Base-by-base conservation (phyloP, 495 filamentous ascomycete genomes). In the Pyrenula massariospora region DNA sequence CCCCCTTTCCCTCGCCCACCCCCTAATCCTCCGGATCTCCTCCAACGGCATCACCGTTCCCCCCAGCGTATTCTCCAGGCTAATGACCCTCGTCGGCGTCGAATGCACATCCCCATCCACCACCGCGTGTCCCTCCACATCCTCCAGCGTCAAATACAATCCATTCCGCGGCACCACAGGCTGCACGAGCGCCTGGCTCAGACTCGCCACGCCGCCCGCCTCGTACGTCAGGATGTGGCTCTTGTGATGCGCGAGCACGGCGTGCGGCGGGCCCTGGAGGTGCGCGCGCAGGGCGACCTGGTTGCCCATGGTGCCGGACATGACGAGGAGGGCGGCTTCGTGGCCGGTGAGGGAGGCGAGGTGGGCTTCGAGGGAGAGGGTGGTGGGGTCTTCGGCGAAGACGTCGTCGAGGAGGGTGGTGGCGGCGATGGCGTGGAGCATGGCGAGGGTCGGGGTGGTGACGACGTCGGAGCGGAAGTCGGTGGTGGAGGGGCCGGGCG, bases 291-390 rank as follows among this genome's bases (percentile, higher is more conserved):
- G 67, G 3, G 72, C 66, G 2, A 81, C 64, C 59, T 80, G 77
- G 62, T 81, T 81, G 1, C 74, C 92, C 89, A 95, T 94, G 19
- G 92, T 96, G 2, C 92, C 92, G 0, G 86, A 91, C 52, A 93
- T 73, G 22, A 95, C 89, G 49, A 96, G 81, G 0, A 91, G 74
- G 0, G 79, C 84, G 25, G 82, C 83, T 56, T 87, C 81, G 64
- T 93, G 88, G 59, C 78, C 78, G 1, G 88, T 83, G 2, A 91
- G 75, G 24, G 73, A 66, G 24, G 88, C 86, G 21, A 93, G 73
- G 59, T 86, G 83, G 31, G 73, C 65, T 67, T 89, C 85, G 47
- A 96, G 81, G 54, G 79, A 73, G 48, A 74, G 81, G 23, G 91
- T 95, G 0, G 87, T 89, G 0, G 82, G 77, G 67, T 95, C 91